phyloP scores from a whole-genome alignment of 257 asterid genomes.

The Penstemon davidsonii region DNA sequence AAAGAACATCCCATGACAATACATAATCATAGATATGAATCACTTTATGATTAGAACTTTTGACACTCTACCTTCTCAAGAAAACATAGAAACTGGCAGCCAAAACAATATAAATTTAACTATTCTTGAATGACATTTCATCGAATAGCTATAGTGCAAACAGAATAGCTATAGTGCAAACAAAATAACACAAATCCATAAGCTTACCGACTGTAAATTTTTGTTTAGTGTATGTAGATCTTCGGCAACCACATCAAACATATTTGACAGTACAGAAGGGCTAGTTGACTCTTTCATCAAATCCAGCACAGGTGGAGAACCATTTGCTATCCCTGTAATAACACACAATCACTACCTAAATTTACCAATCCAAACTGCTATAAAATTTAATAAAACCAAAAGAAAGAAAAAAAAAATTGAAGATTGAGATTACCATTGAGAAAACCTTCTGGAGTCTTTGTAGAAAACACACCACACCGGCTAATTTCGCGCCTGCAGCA shows the following conservation, averaged over 20 bases:
- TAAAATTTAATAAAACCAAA: not conserved
- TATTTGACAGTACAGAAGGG: conserved; percentile 47
- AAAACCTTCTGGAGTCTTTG: conserved; percentile 61
- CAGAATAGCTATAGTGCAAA: not conserved
- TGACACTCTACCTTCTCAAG: not conserved
- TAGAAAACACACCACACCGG: conserved; percentile 58
- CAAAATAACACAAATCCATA: conserved; percentile 18
- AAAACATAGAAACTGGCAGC: not conserved
- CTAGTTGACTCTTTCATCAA: conserved; percentile 40
- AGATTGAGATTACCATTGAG: conserved; percentile 47
- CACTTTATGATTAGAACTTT: no score
- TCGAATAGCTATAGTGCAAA: not conserved
- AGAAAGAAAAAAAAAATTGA: not conserved
- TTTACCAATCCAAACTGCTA: not conserved
- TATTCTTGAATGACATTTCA: not conserved
- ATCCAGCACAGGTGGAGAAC: conserved; percentile 57
- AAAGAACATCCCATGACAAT: no score
- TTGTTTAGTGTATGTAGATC: conserved; percentile 74
- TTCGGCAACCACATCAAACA: conserved; percentile 83
- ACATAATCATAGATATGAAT: no score
- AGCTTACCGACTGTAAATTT: conserved; percentile 76
- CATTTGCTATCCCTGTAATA: conserved; percentile 49
- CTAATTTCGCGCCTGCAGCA: conserved; percentile 56
- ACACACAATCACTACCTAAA: conserved; percentile 1
- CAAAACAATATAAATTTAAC: not conserved